Base-by-base conservation (phyloP, 2,329 filamentous ascomycete species). In the Leptoxyphium fumago region DNA sequence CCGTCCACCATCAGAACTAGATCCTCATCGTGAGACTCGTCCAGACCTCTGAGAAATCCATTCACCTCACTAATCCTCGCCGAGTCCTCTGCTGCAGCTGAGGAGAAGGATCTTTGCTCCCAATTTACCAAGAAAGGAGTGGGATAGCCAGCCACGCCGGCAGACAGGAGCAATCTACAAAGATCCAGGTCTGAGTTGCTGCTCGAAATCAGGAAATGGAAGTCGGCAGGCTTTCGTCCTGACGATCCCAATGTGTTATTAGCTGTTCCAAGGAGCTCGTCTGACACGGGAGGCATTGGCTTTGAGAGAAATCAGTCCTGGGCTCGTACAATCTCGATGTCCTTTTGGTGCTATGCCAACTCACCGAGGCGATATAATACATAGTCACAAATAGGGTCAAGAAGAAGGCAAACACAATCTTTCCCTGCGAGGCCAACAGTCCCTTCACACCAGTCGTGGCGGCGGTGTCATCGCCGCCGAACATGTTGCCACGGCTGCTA, bases 1-100 rank as follows among this genome's bases (percentile, higher is more conserved):
- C 74, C 77, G 56, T 83, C 78, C 6, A 78, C 69, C 43, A 82
- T 68, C 43, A 83, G 60, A 9, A 81, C 70, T 11, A 84, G 61
- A 55, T 84, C 80, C 2, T 57, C 55, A 29, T 59, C 53, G 26
- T 46, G 45, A 41, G 41, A 38, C 2, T 29, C 36, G 30, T 46
- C 45, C 10, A 46, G 42, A 11, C 29, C 38, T 8, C 18, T 38
- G 9, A 60, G 48, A 29, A 55, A 57, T 1, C 54, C 48, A 10
- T 50, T 41, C 2, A 56, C 49, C 8, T 50, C 52, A 14, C 42
- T 49, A 41, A 60, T 53, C 44, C 59, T 60, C 13, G 50, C 50
- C 28, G 55, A 43, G 42, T 56, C 53, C 9, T 13, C 32, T 36
- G 32, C 32, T 9, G 15, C 32, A 36, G 32, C 32, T 13, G 32